Evolutionary conservation across 495 filamentous ascomycete species (phyloP).

Genomic region (Astrothelium subdiscretum): DNA sequence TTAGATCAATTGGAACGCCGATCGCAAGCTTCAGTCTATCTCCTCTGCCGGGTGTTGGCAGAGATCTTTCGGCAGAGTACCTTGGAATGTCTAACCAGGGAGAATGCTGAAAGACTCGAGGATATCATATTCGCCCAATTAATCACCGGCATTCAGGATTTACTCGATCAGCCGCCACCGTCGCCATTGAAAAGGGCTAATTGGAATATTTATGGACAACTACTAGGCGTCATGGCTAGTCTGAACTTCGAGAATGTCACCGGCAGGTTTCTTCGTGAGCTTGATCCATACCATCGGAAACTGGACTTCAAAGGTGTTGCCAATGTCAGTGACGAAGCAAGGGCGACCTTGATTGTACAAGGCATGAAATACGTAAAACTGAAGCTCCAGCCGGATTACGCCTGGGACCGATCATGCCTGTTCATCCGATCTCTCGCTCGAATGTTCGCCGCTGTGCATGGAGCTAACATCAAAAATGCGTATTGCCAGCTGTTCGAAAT

Average conservation of each 20-base stretch:
- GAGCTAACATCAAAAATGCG: conserved; percentile 77
- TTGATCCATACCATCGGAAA: conserved; percentile 64
- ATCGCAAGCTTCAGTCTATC: conserved; percentile 85
- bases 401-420: conserved; percentile 77
- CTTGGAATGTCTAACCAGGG: conserved; percentile 53
- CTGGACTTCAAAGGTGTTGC: conserved; percentile 48
- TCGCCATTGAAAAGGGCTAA: conserved; percentile 81
- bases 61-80: conserved; percentile 89
- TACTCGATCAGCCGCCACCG: conserved; percentile 63
- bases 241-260: conserved; percentile 77
- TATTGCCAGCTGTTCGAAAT: conserved; percentile 87
- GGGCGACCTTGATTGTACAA: conserved; percentile 69
- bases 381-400: conserved; percentile 52
- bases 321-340: conserved; percentile 55
- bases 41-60: conserved; percentile 85
- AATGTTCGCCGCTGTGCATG: conserved; percentile 73
- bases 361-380: conserved; percentile 85
- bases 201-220: conserved; percentile 84
- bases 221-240: conserved; percentile 90
- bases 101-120: conserved; percentile 64
- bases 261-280: conserved; percentile 65
- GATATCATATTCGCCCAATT: conserved; percentile 90
- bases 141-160: conserved; percentile 74
- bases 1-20: conserved; percentile 47
- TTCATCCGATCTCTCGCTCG: conserved; percentile 72